phyloP scores from a whole-genome alignment of 148 eudicot genomes.

The Nepenthes gracilis region DNA sequence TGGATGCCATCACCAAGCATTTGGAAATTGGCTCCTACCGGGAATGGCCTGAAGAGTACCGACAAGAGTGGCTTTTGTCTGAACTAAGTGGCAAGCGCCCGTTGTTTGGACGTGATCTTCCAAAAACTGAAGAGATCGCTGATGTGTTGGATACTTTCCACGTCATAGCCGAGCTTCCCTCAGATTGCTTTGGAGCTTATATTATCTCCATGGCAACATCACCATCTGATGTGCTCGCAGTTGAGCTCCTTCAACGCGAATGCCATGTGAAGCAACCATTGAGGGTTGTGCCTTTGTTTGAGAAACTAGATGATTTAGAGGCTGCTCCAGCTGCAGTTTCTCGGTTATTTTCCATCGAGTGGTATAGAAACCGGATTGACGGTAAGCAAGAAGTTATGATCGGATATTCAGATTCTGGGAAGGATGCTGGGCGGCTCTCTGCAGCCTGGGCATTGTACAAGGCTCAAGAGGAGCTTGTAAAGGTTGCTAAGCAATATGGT shows the following conservation, averaged over 20 bases:
- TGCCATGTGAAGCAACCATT: conserved; percentile 81
- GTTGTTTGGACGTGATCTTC: conserved; percentile 86
- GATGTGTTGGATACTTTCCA: conserved; percentile 79
- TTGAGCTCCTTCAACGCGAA: conserved; percentile 90
- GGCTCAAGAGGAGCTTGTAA: conserved; percentile 92
- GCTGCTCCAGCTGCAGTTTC: conserved; percentile 94
- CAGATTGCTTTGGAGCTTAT: conserved; percentile 95
- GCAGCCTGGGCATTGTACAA: conserved; percentile 97
- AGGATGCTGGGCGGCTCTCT: conserved; percentile 92
- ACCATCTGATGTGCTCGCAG: conserved; percentile 94
- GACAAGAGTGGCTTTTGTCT: conserved; percentile 98
- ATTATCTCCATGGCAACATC: conserved; percentile 96
- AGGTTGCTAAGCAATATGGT: conserved; percentile 77
- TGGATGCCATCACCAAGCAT: conserved; percentile 86
- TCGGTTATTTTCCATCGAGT: conserved; percentile 77
- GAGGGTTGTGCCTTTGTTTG: conserved; percentile 91
- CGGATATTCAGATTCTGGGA: conserved; percentile 95
- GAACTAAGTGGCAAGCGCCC: conserved; percentile 91
- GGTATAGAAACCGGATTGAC: conserved; percentile 72
- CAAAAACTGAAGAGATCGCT: conserved; percentile 87
- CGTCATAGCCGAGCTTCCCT: conserved; percentile 84
- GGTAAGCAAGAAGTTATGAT: conserved; percentile 99
- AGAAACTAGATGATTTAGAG: conserved; percentile 82
- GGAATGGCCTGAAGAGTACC: conserved; percentile 84
- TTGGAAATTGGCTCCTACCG: conserved; percentile 85